Base-by-base conservation (phyloP, 2,329 filamentous ascomycete species). In the Talaromyces amestolkiae region DNA sequence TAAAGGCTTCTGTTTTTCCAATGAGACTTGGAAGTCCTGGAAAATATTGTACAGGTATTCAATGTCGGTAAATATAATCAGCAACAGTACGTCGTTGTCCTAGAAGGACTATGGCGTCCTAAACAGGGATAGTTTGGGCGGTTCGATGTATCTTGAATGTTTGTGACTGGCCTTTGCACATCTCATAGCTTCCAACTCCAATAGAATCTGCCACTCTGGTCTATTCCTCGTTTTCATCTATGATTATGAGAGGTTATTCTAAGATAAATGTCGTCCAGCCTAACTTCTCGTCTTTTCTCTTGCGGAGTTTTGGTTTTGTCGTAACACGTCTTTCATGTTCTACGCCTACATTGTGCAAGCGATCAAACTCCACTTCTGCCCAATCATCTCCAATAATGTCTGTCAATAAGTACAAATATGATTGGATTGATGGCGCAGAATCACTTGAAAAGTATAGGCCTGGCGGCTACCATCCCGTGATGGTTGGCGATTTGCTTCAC, bases 391-490 rank as follows among this genome's bases (percentile, higher is more conserved):
- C 10, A 47, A 47, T 24, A 24, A 47, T 15, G 5, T 15, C 19
- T 22, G 45, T 22, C 45, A 47, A 24, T 24, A 3, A 47, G 11
- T 47, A 47, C 11, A 24, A 61, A 49, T 76, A 76, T 58, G 66
- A 74, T 37, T 76, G 71, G 70, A 71, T 75, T 24, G 66, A 74
- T 61, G 70, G 68, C 24, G 72, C 71, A 3, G 75, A 77, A 56
- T 39, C 49, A 33, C 73, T 77, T 27, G 72, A 75, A 69, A 60
- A 68, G 17, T 77, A 78, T 47, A 19, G 63, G n/a, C 72, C 71
- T 4, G 73, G 76, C 0, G 74, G 73, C 0, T 78, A 76, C 35
- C 75, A 78, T 68, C 75, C 76, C 0, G 64, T 78, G 3, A 72
- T 72, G 70, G 70, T 78, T 27, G 73, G 73, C 2, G 73, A 77